These are phyloP conservation scores for Penicillium sp. DNA, from an alignment of 2,329 filamentous ascomycete species.

Conservation along the genomic window DNA sequence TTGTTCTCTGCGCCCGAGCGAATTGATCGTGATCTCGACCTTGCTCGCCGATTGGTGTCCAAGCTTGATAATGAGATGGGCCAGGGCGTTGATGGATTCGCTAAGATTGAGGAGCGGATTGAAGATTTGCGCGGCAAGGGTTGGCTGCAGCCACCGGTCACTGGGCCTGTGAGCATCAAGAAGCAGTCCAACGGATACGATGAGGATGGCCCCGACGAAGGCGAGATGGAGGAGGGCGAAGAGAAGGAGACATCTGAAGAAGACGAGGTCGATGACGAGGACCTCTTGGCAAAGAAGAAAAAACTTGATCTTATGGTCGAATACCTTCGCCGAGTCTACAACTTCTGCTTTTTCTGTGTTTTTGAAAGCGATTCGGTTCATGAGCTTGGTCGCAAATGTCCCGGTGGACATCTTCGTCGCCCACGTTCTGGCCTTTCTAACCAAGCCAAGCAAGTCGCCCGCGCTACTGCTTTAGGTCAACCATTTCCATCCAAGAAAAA, in stretches of 20 bases:
- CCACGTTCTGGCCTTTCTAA: conserved; percentile 82
- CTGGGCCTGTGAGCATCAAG: conserved; percentile 41
- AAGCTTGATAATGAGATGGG: conserved; percentile 86
- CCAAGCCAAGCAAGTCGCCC: conserved; percentile 79
- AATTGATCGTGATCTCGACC: conserved; percentile 81
- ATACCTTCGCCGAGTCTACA: conserved; percentile 93
- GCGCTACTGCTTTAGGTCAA: conserved; percentile 78
- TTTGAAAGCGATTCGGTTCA: conserved; percentile 98
- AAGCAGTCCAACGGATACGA: conserved; percentile 59
- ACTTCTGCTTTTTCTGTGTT: conserved; percentile 99
- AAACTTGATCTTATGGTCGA: conserved; percentile 93
- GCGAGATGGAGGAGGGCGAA: conserved; percentile 76
- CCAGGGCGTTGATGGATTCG: conserved; percentile 70
- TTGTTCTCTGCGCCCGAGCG: conserved; percentile 92
- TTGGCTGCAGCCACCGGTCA: conserved; percentile 66
- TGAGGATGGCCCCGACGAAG: conserved; percentile 46
- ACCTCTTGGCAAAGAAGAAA: conserved; percentile 90
- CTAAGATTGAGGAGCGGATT: conserved; percentile 83
- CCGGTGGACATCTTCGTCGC: conserved; percentile 92
- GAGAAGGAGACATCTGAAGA: conserved; percentile 69
- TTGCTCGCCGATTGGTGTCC: conserved; percentile 77
- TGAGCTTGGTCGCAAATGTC: conserved; percentile 91
- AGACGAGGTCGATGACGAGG: conserved; percentile 82
- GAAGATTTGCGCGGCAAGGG: conserved; percentile 76
- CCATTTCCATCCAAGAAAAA: conserved; percentile 83